Base-by-base conservation (phyloP, 2,329 filamentous ascomycete species). In the Stemphylium beticola region DNA sequence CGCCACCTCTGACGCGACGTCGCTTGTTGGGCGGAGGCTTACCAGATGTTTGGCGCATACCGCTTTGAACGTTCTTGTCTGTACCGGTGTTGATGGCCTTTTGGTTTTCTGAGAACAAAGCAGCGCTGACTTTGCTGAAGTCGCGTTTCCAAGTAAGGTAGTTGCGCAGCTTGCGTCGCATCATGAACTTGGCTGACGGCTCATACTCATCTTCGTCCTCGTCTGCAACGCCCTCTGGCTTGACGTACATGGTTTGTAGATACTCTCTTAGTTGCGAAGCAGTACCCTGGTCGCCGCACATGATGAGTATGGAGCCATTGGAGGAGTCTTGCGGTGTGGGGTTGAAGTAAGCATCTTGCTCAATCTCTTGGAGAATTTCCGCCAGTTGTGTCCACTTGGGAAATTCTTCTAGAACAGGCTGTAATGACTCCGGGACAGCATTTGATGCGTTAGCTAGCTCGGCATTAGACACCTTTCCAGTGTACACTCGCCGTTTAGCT, bases 301-400 rank as follows among this genome's bases (percentile, higher is more conserved):
- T 98, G 72, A 99, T 91, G 31, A 99, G 79, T 44, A 96, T 92
- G 2, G 91, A 91, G n/a, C 91, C 90, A 69, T 92, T 96, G 0
- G 92, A 96, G 66, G 92, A 91, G 72, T 95, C 92, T 51, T 85
- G 82, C n/a, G 82, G 78, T 8, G 82, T 79, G 5, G 91, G 89
- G 59, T 96, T 93, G 68, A 96, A 88, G 72, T 96, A 95, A 14
- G 92, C 82, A 68, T 96, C 93, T 48, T 88, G 86, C 68, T 98
- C 95, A 64, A 99, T 96, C 75, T 99, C 95, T 60, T 93, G 89
- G 4, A 99, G 78, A 0, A 97, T 88, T 52, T 97, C 92, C n/a
- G 91, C 89, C 15, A 99, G 80, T 14, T 96, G 81, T 22, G 82
- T 82, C 95, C 95, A 99, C 73, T 99, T 99, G 3, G 95, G 95